A percentile compares a stretch with the other conserved stretches of the same genome.
Evolutionary conservation across 805 yeast species (phyloP).

Genomic region (Zygosaccharomyces bisporus): DNA sequence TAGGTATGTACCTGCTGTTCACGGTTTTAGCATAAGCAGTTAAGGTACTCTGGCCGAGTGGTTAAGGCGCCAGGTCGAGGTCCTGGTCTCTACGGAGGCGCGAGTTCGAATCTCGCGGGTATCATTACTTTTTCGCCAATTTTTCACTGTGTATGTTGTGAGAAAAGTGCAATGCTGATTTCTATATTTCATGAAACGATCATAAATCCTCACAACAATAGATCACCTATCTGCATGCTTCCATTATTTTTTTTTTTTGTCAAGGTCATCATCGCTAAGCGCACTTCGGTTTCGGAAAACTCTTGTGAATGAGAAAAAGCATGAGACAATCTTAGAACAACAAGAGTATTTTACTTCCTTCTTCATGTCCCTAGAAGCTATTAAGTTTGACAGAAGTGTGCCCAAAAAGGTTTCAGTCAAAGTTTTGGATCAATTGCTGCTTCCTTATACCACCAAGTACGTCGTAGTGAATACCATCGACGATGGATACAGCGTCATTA

Average conservation of each 20-base stretch:
- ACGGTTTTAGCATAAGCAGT: neutral
- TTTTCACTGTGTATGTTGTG: too few relatives aligned
- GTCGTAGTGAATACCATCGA: constrained; percentile 57
- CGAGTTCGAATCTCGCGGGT: constrained; percentile 84
- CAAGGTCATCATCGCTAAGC: too few relatives aligned
- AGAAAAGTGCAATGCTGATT: too few relatives aligned
- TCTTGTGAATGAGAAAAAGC: neutral
- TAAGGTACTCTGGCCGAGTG: constrained; percentile 67
- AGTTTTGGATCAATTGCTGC: constrained; percentile 73
- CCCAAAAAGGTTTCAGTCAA: constrained; percentile 42
- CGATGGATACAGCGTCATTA: constrained; percentile 81
- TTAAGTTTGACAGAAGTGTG: constrained; percentile 49
- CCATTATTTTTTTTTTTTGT: too few relatives aligned
- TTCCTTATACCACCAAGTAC: constrained; percentile 78
- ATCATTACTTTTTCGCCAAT: constrained; percentile 53
- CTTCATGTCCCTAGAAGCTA: constrained; percentile 54
- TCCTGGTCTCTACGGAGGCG: constrained; percentile 83
- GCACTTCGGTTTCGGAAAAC: neutral
- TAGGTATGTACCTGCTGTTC: neutral
- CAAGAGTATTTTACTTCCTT: neutral
- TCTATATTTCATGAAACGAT: too few relatives aligned
- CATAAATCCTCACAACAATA: too few relatives aligned
- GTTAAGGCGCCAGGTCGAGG: constrained; percentile 74
- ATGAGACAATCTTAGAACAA: neutral
- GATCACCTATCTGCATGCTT: too few relatives aligned